Evolutionary conservation across 306 rosid species (phyloP).

Genomic region (Quercus variabilis): DNA sequence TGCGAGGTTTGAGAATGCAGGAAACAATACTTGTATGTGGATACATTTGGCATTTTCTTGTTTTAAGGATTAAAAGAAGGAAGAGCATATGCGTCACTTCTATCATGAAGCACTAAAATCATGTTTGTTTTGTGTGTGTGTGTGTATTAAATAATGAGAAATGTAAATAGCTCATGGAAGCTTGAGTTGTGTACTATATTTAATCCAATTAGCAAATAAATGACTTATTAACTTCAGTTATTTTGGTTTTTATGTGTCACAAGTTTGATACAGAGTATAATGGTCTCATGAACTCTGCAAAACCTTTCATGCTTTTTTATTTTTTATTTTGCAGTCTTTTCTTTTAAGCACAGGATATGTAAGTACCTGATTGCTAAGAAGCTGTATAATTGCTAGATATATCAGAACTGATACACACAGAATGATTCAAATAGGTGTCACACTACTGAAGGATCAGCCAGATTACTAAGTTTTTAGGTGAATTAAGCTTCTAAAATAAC

Average conservation of each 20-base stretch:
- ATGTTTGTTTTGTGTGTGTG: too few relatives aligned
- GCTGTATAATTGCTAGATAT: not conserved
- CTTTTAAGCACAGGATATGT: not conserved
- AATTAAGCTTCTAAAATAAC: not conserved
- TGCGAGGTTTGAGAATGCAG: slow-evolving; percentile 43
- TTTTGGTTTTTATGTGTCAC: not conserved
- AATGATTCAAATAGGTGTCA: not conserved
- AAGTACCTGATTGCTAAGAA: not conserved
- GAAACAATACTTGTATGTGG: slow-evolving; percentile 21
- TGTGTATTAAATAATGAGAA: not conserved
- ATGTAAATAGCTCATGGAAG: not conserved
- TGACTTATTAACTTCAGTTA: not conserved
- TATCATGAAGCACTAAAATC: too few relatives aligned
- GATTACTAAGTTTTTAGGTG: too few relatives aligned
- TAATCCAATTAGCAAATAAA: not conserved
- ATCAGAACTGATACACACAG: not conserved
- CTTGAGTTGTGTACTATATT: slow-evolving; percentile 9
- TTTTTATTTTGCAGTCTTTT: not conserved
- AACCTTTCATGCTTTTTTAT: not conserved
- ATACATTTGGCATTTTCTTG: not conserved
- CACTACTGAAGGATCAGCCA: too few relatives aligned
- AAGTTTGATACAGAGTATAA: not conserved
- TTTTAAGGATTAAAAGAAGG: not conserved
- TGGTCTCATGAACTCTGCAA: not conserved
- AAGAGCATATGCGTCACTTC: not conserved